Conservation (phyloP, 2,329 filamentous ascomycete species). For the Pseudopithomyces chartarum region DNA sequence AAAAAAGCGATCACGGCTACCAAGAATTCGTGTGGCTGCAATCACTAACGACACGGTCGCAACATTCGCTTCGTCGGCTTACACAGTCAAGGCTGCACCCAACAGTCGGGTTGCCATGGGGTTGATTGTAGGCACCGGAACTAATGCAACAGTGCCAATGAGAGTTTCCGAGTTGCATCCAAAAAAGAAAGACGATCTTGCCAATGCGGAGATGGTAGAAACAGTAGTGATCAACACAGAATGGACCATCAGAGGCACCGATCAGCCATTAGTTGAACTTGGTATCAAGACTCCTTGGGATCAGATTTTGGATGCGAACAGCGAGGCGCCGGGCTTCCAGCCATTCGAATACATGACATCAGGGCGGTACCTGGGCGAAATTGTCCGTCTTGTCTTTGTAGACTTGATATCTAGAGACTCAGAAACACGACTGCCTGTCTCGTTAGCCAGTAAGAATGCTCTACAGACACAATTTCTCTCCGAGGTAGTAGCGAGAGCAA, state of each 20-base stretch:
- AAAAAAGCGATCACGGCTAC: constrained; percentile 52
- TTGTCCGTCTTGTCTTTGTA: constrained; percentile 71
- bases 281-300: constrained; percentile 75
- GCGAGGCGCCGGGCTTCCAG: constrained; percentile 76
- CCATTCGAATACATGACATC: constrained; percentile 86
- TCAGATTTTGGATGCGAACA: constrained; percentile 65
- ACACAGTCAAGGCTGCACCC: constrained; percentile 65
- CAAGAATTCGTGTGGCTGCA: constrained; percentile 71
- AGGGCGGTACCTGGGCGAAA: constrained; percentile 76
- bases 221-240: constrained; percentile 82
- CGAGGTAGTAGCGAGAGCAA: constrained; percentile 61
- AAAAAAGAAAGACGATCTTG: constrained; percentile 58
- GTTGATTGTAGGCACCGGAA: constrained; percentile 80
- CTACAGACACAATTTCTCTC: constrained; percentile 76
- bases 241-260: constrained; percentile 79
- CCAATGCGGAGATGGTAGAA: constrained; percentile 50
- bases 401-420: constrained; percentile 56
- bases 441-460: constrained; percentile 63
- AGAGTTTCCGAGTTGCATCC: constrained; percentile 65
- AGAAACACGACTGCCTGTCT: constrained; percentile 57
- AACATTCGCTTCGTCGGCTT: constrained; percentile 77
- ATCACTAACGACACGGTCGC: constrained; percentile 84
- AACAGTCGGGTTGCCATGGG: constrained; percentile 75
- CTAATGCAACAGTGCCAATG: constrained; percentile 80
- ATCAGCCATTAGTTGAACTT: constrained; percentile 66